phyloP scores from a whole-genome alignment of 345 rosid genomes.

The Salix purpurea region DNA sequence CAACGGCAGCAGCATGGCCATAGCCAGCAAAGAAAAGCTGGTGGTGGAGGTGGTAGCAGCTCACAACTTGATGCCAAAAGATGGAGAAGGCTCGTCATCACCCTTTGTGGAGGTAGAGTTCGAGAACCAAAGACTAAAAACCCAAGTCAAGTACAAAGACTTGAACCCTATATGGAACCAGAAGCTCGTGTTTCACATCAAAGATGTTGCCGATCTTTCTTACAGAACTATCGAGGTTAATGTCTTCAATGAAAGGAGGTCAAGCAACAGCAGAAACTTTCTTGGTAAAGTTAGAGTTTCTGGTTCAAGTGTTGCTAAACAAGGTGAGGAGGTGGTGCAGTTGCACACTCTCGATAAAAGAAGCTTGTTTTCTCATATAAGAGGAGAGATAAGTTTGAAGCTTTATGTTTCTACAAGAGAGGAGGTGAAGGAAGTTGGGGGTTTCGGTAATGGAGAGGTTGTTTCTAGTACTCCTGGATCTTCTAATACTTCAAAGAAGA shows the following conservation, averaged over 20 bases:
- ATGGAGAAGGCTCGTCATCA: slow-evolving; percentile 71
- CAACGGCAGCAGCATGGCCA: slow-evolving; percentile 13
- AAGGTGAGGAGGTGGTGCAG: slow-evolving; percentile 45
- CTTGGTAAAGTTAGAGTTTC: slow-evolving; percentile 60
- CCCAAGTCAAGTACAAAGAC: slow-evolving; percentile 54
- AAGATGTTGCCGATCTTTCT: slow-evolving; percentile 46
- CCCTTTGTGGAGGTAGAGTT: slow-evolving; percentile 70
- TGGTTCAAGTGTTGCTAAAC: slow-evolving; percentile 42
- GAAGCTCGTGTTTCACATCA: slow-evolving; percentile 54
- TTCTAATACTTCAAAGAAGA: slow-evolving; percentile 36
- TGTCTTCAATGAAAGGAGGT: slow-evolving; percentile 59
- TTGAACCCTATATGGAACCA: slow-evolving; percentile 77
- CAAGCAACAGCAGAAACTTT: slow-evolving; percentile 49
- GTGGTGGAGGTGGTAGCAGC: slow-evolving; percentile 68
- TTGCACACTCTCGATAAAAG: slow-evolving; percentile 61
- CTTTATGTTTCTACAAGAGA: slow-evolving; percentile 39
- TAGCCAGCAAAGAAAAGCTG: slow-evolving; percentile 45
- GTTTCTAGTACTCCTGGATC: slow-evolving; percentile 14
- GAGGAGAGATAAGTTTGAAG: slow-evolving; percentile 62
- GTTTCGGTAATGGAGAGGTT: slow-evolving; percentile 23
- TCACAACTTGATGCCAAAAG: slow-evolving; percentile 75
- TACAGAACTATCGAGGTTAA: slow-evolving; percentile 49
- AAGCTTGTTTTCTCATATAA: slow-evolving; percentile 61
- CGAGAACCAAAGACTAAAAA: slow-evolving; percentile 52
- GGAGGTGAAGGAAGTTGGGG: slow-evolving; percentile 20